Evolutionary conservation across 1,284 basidiomycete species (phyloP).

Genomic region (Tylopilus sp.): DNA sequence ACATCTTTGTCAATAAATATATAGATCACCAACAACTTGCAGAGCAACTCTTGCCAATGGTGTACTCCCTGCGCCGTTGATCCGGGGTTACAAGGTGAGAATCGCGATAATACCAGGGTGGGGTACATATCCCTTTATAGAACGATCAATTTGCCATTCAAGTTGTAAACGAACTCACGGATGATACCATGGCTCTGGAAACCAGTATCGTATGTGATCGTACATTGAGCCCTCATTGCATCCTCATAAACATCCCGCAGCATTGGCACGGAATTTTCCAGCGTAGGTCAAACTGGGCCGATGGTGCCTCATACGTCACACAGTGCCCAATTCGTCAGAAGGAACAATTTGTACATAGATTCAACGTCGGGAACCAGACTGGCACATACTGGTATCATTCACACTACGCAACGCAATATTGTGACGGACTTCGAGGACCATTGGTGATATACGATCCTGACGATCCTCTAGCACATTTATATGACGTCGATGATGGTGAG

Average conservation of each 20-base stretch:
- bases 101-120: background rate
- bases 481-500: conserved; percentile 39
- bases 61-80: conserved; percentile 22
- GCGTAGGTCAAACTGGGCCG: conserved; percentile 28
- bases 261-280: conserved; percentile 35
- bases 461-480: conserved; percentile 19
- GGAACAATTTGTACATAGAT: conserved; percentile 23
- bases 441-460: conserved; percentile 29
- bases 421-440: conserved; percentile 45
- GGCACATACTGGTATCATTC: conserved; percentile 37
- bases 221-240: background rate
- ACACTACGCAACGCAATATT: conserved; percentile 32
- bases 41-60: conserved; percentile 25
- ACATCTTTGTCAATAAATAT: background rate
- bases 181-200: conserved; percentile 29
- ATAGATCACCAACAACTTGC: background rate
- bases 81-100: conserved; percentile 16
- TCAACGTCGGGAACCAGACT: conserved; percentile 16
- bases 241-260: conserved; percentile 13
- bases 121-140: background rate
- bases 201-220: conserved; percentile 32
- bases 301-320: conserved; percentile 30
- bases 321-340: conserved; percentile 32
- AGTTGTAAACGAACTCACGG: conserved; percentile 31
- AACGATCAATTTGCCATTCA: conserved; percentile 4